These are phyloP conservation scores for Diaporthe sp. DNA, from an alignment of 2,329 filamentous ascomycete species.

Conservation along the genomic window DNA sequence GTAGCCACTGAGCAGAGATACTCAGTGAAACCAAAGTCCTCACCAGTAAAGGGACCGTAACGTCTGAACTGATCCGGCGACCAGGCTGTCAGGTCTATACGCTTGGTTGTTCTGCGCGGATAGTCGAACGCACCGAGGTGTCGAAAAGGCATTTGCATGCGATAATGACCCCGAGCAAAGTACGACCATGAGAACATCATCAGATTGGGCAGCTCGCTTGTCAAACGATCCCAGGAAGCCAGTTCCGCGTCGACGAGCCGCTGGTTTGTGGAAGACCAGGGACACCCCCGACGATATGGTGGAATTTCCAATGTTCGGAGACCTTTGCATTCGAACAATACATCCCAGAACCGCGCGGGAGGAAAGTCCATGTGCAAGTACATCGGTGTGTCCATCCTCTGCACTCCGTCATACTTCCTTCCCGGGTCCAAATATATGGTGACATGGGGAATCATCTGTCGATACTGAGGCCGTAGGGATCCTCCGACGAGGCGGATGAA, in stretches of 20 bases:
- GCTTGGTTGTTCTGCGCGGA: no score
- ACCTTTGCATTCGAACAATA: neutral
- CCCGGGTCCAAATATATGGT: neutral
- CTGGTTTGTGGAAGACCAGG: neutral
- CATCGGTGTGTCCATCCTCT: no score
- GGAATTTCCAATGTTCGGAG: neutral
- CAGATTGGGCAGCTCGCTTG: neutral
- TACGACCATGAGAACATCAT: neutral
- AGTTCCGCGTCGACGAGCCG: rapidly evolving
- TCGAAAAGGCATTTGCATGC: no score
- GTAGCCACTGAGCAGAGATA: rapidly evolving
- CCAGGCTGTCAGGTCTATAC: neutral
- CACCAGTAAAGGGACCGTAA: neutral
- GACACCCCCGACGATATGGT: neutral
- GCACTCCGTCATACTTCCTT: no score
- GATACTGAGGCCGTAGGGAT: neutral
- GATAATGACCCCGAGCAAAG: no score
- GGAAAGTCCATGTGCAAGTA: no score
- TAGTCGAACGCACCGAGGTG: neutral
- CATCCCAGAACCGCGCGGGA: neutral
- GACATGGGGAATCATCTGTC: neutral
- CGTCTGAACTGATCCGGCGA: neutral
- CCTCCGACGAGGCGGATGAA: neutral
- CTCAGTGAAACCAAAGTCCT: rapidly evolving
- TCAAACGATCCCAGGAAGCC: neutral